phyloP scores from a whole-genome alignment of 768 basidiomycete genomes.

The Tulasnella sp. region DNA sequence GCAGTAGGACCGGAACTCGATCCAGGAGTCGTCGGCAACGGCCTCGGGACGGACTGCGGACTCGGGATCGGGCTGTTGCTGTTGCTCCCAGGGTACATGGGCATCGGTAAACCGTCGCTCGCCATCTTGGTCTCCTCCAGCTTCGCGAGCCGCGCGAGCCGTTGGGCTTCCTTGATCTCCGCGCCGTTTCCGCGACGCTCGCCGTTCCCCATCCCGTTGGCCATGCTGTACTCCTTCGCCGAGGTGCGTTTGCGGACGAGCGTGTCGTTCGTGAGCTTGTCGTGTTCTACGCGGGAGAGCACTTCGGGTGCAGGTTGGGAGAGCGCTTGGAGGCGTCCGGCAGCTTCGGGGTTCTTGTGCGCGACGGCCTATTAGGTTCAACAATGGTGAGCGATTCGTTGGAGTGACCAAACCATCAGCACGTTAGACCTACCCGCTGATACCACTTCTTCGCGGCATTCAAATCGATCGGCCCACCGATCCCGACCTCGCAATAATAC shows the following conservation, averaged over 20 bases:
- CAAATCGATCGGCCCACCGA: constrained; percentile 45
- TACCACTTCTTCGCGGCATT: constrained; percentile 69
- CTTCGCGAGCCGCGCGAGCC: background rate
- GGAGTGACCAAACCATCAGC: background rate
- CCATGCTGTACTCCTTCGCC: constrained; percentile 32
- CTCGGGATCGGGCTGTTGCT: background rate
- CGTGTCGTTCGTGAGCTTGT: constrained; percentile 61
- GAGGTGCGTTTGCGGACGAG: constrained; percentile 74
- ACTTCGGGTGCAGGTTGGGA: constrained; percentile 46
- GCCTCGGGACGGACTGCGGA: background rate
- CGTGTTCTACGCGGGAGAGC: constrained; percentile 71
- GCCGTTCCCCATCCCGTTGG: constrained; percentile 12
- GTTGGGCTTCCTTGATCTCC: constrained; percentile 3
- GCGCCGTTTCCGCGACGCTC: background rate
- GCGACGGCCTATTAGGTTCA: constrained; percentile 43
- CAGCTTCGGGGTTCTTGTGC: constrained; percentile 73
- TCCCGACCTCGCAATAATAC: constrained; percentile 88
- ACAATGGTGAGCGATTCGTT: background rate
- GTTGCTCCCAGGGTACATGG: background rate
- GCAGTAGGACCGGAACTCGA: background rate
- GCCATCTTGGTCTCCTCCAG: constrained; percentile 1
- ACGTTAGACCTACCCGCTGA: constrained; percentile 33
- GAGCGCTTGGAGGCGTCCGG: constrained; percentile 58
- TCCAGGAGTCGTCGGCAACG: background rate
- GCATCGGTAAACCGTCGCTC: constrained; percentile 6